These are phyloP conservation scores for Phytophthora ohioensis DNA, from an alignment of 352 stramenopile genomes.

Conservation along the genomic window DNA sequence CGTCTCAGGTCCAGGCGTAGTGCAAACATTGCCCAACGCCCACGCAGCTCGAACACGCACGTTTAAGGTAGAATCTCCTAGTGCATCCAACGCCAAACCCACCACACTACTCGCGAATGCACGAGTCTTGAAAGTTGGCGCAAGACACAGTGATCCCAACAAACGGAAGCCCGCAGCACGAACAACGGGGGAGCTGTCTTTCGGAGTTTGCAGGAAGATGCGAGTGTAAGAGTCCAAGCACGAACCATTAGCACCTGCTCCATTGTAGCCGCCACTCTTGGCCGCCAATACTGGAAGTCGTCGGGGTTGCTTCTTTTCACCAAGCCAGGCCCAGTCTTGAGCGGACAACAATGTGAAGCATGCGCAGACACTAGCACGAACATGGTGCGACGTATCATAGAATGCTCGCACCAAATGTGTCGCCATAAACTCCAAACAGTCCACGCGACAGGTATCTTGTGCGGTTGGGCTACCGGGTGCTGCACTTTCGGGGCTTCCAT, in stretches of 20 bases:
- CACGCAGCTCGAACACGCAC: slow-evolving; percentile 85
- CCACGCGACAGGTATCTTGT: slow-evolving; percentile 38
- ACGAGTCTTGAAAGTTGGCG: slow-evolving; percentile 78
- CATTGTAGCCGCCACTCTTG: slow-evolving; percentile 42
- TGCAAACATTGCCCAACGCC: slow-evolving; percentile 89
- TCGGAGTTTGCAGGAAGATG: slow-evolving; percentile 81
- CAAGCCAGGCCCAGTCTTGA: slow-evolving; percentile 70
- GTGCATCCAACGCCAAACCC: slow-evolving; percentile 63
- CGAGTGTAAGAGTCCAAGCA: slow-evolving; percentile 73
- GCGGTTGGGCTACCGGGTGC: not conserved
- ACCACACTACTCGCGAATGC: slow-evolving; percentile 75
- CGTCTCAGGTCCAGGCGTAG: slow-evolving; percentile 71
- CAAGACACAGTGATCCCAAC: slow-evolving; percentile 78
- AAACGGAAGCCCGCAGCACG: slow-evolving; percentile 82
- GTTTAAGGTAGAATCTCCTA: slow-evolving; percentile 84
- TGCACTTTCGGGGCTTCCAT: slow-evolving; percentile 22
- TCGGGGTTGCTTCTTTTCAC: slow-evolving; percentile 53
- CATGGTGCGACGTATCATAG: slow-evolving; percentile 87
- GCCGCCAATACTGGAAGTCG: slow-evolving; percentile 41
- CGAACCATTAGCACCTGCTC: slow-evolving; percentile 39
- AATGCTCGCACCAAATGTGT: slow-evolving; percentile 86
- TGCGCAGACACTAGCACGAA: slow-evolving; percentile 86
- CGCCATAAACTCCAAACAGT: slow-evolving; percentile 81
- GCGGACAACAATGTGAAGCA: slow-evolving; percentile 86
- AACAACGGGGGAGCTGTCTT: slow-evolving; percentile 83